Evolutionary conservation across 495 filamentous ascomycete genomes (phyloP).

Genomic region (Corynascus novoguineensis): DNA sequence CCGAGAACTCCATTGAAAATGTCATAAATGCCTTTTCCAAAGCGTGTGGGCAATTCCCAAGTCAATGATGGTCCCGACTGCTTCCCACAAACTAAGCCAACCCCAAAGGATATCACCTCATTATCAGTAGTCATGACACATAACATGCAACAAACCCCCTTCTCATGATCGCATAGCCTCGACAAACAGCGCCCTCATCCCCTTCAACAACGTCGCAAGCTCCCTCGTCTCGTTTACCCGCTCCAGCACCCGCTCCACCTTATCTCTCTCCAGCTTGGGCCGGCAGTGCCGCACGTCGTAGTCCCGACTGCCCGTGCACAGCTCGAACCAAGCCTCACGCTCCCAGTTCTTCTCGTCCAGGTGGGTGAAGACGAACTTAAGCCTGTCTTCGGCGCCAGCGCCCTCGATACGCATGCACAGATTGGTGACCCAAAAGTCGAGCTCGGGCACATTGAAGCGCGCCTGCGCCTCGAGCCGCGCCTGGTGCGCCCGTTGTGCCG

Average conservation of each 20-base stretch:
- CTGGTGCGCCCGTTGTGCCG: conserved; percentile 47
- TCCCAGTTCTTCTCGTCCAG: conserved; percentile 83
- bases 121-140: neutral
- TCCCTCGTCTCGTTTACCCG: conserved; percentile 77
- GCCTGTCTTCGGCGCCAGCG: conserved; percentile 70
- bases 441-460: conserved; percentile 80
- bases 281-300: conserved; percentile 73
- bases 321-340: conserved; percentile 87
- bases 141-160: neutral
- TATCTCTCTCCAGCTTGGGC: conserved; percentile 72
- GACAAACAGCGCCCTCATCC: conserved; percentile 83
- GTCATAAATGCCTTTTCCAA: no score
- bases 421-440: conserved; percentile 92
- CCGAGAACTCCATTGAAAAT: no score
- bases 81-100: neutral
- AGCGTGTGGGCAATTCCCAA: no score
- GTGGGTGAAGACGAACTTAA: conserved; percentile 91
- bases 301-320: conserved; percentile 72
- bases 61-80: no score
- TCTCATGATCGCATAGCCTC: conserved; percentile 48
- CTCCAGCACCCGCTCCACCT: conserved; percentile 67
- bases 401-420: conserved; percentile 87
- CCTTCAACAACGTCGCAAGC: conserved; percentile 74
- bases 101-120: neutral
- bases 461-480: conserved; percentile 70